phyloP scores from a whole-genome alignment of 2,329 filamentous ascomycete species.

The Claviceps digitariae region DNA sequence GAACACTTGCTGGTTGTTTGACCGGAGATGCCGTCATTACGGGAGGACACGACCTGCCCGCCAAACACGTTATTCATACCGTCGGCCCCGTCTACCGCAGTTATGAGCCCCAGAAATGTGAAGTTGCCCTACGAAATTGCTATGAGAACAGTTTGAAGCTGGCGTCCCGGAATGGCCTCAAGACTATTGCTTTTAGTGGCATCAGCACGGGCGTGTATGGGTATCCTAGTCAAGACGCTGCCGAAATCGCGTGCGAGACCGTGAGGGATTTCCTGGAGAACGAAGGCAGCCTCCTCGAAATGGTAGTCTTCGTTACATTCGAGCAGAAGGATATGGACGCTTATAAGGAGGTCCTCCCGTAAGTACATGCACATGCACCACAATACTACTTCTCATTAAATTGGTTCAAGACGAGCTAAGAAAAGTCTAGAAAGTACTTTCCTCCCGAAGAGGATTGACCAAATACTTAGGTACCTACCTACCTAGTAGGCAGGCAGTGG shows the following conservation, averaged over 20 bases:
- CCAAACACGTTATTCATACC: slow-evolving; percentile 71
- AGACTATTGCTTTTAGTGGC: slow-evolving; percentile 67
- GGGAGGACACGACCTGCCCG: slow-evolving; percentile 59
- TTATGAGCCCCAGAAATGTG: slow-evolving; percentile 19
- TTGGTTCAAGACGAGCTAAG: not conserved
- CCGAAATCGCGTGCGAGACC: slow-evolving; percentile 51
- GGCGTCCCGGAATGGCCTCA: slow-evolving; percentile 52
- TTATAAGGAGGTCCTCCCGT: slow-evolving; percentile 64
- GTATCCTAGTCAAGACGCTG: slow-evolving; percentile 64
- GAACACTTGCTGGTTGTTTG: slow-evolving; percentile 53
- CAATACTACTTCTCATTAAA: not conserved
- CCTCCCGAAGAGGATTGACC: slow-evolving; percentile 10
- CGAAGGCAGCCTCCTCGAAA: slow-evolving; percentile 40
- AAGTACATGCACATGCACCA: slow-evolving; percentile 10
- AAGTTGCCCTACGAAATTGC: slow-evolving; percentile 41
- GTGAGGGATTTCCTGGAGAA: slow-evolving; percentile 42
- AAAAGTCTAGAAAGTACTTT: slow-evolving; percentile 12
- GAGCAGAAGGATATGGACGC: slow-evolving; percentile 60
- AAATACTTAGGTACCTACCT: too few relatives aligned
- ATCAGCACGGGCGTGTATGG: slow-evolving; percentile 86
- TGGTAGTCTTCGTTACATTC: slow-evolving; percentile 78
- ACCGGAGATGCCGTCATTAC: slow-evolving; percentile 81
- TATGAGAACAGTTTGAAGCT: slow-evolving; percentile 61
- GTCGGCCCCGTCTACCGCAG: slow-evolving; percentile 68
- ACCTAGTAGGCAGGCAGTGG: not conserved